Conservation (phyloP, 768 basidiomycete genomes). For the Boletus huronensis region DNA sequence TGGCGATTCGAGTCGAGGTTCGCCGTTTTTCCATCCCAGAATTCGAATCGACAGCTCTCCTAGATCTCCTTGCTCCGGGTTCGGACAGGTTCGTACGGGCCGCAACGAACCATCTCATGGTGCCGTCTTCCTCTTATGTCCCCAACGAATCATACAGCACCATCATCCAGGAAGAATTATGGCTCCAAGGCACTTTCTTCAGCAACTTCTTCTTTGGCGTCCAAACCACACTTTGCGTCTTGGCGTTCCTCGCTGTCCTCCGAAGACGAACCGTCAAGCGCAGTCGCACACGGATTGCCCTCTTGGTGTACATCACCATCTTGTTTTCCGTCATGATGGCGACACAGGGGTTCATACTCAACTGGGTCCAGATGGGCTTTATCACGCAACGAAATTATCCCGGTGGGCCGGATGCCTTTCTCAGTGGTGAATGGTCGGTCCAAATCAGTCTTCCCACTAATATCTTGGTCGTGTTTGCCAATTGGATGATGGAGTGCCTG, state of each 20-base stretch:
- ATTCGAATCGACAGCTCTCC: neutral
- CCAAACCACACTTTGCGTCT: neutral
- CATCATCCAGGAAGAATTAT: slow-evolving; percentile 10
- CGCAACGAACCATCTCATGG: neutral
- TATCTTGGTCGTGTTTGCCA: neutral
- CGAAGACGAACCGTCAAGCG: neutral
- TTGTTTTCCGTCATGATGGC: slow-evolving; percentile 15
- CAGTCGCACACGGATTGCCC: neutral
- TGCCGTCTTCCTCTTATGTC: neutral
- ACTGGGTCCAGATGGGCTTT: slow-evolving; percentile 24
- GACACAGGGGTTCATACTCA: slow-evolving; percentile 4
- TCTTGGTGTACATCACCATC: slow-evolving; percentile 1
- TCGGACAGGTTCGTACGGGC: neutral
- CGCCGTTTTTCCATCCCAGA: neutral
- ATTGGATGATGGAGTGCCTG: slow-evolving; percentile 11
- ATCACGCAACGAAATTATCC: slow-evolving; percentile 28
- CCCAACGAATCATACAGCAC: neutral
- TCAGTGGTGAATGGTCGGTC: slow-evolving; percentile 7
- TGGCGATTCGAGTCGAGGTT: neutral
- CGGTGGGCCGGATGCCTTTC: slow-evolving; percentile 27
- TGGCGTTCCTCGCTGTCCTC: slow-evolving; percentile 1
- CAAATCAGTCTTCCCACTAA: neutral
- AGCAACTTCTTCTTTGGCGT: slow-evolving; percentile 13
- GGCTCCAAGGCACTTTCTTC: slow-evolving; percentile 11
- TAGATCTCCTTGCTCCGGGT: neutral